Evolutionary conservation across 257 asterid genomes (phyloP).

Genomic region (Rauvolfia tetraphylla): DNA sequence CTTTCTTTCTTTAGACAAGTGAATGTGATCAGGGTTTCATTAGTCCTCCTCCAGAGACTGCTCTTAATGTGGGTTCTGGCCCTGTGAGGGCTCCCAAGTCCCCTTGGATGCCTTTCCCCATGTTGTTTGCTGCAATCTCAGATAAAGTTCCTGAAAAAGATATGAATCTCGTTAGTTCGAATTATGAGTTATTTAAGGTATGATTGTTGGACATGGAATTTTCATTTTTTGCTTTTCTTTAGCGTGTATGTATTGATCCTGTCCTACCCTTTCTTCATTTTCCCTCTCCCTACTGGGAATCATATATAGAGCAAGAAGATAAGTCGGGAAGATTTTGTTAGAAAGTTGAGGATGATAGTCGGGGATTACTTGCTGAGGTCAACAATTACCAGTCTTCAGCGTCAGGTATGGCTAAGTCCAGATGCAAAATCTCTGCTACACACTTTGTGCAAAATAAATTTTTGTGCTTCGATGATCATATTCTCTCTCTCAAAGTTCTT

Average conservation of each 20-base stretch:
- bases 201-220: conserved; percentile 6
- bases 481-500: neutral
- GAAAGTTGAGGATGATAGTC: conserved; percentile 59
- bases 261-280: conserved; percentile 7
- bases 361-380: conserved; percentile 70
- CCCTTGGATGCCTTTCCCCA: conserved; percentile 84
- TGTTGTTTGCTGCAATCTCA: conserved; percentile 70
- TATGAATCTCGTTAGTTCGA: conserved; percentile 50
- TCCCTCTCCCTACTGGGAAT: neutral
- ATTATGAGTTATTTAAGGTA: conserved; percentile 64
- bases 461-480: neutral
- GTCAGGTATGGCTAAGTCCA: conserved; percentile 36
- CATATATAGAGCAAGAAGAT: conserved; percentile 54
- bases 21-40: conserved; percentile 30
- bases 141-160: conserved; percentile 42
- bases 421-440: neutral
- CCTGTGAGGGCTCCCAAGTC: conserved; percentile 53
- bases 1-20: conserved; percentile 30
- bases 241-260: conserved; percentile 1
- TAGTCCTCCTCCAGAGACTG: conserved; percentile 25
- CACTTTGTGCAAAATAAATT: neutral
- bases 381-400: conserved; percentile 56
- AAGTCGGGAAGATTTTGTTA: conserved; percentile 58
- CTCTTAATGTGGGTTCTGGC: conserved; percentile 10
- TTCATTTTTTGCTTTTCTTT: neutral